Base-by-base conservation (phyloP, 208 protist species). In the Lotmaria passim region DNA sequence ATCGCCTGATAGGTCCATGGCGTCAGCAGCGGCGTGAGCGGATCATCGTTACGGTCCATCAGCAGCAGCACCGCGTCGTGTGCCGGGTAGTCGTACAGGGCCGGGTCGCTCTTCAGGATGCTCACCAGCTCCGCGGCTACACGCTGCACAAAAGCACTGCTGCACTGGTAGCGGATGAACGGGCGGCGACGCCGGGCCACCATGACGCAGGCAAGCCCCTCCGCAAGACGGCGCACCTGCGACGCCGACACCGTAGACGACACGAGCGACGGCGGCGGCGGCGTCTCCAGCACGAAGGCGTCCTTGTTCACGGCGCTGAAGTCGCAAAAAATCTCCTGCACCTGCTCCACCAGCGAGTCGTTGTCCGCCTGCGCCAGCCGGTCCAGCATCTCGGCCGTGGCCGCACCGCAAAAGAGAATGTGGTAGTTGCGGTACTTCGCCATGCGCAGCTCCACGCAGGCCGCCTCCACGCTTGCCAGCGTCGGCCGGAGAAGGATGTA, bases 1-100 rank as follows among this genome's bases (percentile, higher is more conserved):
- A 99, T 99, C 17, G 98, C 96, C 85, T 99, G 97, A 81, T 99
- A 99, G n/a, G 98, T 99, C 98, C 98, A 99, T 65, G 99, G 97
- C 26, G 86, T 97, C 28, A 99, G 79, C 33, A 99, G 80, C 44
- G 98, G 98, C 11, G 98, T 99, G 2, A 99, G 78, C 7, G 95
- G 96, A 72, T 99, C 98, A 65, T 89, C 88, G 65, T 34, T 83
- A 52, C 93, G 89, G 64, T 97, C 93, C 3, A 95, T 56, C 50
- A 97, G 78, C 26, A 96, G 78, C 51, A 95, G 60, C 57, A 88
- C 78, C 33, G 78, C 74, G 56, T 94, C 87, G 12, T 77, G 71
- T 41, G 28, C 56, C 39, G 90, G 81, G 82, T 97, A 97, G 75
- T 96, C 67, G 81, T 96, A 98, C 36, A 98, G 82, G 31, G 82